These are phyloP conservation scores for Pseudocercospora crystallina DNA, from an alignment of 2,329 filamentous ascomycete genomes.

Conservation along the genomic window DNA sequence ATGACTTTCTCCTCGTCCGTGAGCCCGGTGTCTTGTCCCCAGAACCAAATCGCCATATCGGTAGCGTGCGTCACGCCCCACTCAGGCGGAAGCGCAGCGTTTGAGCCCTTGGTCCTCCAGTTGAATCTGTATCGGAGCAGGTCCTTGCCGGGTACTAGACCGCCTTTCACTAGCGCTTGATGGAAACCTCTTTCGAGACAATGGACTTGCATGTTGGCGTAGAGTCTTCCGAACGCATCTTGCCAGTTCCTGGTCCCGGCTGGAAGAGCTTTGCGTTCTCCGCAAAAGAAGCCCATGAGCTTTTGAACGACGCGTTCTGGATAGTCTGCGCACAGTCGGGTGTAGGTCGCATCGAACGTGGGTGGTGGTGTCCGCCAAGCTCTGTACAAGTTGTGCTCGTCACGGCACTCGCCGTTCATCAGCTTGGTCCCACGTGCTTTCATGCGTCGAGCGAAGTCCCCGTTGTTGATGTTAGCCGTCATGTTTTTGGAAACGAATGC, in stretches of 20 bases:
- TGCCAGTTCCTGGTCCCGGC: conserved; percentile 46
- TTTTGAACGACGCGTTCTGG: conserved; percentile 44
- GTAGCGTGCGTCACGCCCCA: conserved; percentile 58
- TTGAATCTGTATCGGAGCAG: conserved; percentile 57
- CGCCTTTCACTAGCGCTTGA: conserved; percentile 44
- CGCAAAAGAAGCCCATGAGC: conserved; percentile 49
- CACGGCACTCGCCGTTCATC: conserved; percentile 55
- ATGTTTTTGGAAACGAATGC: conserved; percentile 48
- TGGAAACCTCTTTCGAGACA: conserved; percentile 54
- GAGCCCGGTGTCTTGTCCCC: conserved; percentile 49
- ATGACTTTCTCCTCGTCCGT: conserved; percentile 46
- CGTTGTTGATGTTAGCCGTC: conserved; percentile 49
- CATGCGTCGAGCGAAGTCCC: conserved; percentile 49
- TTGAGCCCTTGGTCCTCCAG: conserved; percentile 51
- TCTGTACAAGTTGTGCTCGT: conserved; percentile 55
- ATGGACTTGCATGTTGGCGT: conserved; percentile 59
- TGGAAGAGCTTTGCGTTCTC: conserved; percentile 38
- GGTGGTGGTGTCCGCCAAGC: conserved; percentile 51
- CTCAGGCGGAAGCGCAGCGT: conserved; percentile 41
- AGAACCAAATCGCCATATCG: conserved; percentile 58
- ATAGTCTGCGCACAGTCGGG: conserved; percentile 55
- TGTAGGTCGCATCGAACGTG: conserved; percentile 43
- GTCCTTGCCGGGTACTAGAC: conserved; percentile 43
- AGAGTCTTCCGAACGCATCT: conserved; percentile 55
- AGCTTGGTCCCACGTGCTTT: conserved; percentile 48